A percentile compares a stretch with the other conserved stretches of the same genome.
These are phyloP conservation scores for Aspergillus sparsus DNA, from an alignment of 495 filamentous ascomycete genomes.

Conservation along the genomic window DNA sequence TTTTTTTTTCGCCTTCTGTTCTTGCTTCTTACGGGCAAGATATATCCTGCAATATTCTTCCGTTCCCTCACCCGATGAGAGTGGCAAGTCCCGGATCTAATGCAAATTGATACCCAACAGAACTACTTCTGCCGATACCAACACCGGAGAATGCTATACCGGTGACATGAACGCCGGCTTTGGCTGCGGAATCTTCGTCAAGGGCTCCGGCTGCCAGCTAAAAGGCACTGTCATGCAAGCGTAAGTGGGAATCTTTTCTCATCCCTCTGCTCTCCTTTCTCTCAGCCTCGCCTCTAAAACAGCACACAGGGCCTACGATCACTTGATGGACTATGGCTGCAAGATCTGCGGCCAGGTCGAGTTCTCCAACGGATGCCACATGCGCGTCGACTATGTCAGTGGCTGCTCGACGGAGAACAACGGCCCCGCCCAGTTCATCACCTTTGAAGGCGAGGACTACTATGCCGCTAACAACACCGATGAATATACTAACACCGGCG, in stretches of 20 bases:
- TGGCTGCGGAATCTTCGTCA: conserved; percentile 17
- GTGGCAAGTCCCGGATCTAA: too few relatives aligned
- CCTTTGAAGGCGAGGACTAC: too few relatives aligned
- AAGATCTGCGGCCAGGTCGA: conserved; percentile 13
- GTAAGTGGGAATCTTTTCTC: not conserved
- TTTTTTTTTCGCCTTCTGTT: not conserved
- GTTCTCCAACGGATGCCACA: conserved; percentile 6
- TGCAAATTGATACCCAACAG: not conserved
- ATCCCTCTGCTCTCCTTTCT: not conserved
- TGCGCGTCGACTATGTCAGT: conserved; percentile 15
- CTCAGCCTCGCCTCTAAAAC: not conserved
- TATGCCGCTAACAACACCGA: too few relatives aligned
- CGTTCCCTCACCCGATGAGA: too few relatives aligned
- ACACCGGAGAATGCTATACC: conserved; percentile 14
- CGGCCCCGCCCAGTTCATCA: too few relatives aligned
- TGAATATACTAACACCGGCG: too few relatives aligned
- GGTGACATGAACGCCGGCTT: conserved; percentile 14
- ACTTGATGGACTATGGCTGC: conserved; percentile 13
- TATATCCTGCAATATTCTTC: too few relatives aligned
- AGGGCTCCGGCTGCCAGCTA: conserved; percentile 17
- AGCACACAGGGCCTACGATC: conserved; percentile 16
- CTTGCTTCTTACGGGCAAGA: too few relatives aligned
- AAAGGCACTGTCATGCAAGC: conserved; percentile 6
- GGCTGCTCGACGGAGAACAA: conserved; percentile 7
- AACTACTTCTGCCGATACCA: not conserved